A percentile compares a stretch with the other conserved stretches of the same genome.
These are phyloP conservation scores for Calycina marina DNA, from an alignment of 2,329 filamentous ascomycete species.

Conservation along the genomic window DNA sequence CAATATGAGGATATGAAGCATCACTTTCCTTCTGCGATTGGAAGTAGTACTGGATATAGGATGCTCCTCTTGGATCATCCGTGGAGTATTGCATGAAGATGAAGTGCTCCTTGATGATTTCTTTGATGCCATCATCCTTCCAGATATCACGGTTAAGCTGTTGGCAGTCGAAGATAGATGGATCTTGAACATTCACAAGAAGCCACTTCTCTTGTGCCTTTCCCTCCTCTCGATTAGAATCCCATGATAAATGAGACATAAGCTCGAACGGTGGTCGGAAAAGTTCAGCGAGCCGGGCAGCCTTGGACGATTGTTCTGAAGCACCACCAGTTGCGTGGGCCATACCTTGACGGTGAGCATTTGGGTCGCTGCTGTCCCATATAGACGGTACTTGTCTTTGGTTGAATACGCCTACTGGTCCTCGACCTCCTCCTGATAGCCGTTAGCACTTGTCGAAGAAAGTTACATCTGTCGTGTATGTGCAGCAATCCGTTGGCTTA, in stretches of 20 bases:
- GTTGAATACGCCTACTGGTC: constrained; percentile 60
- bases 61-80: constrained; percentile 59
- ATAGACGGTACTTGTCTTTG: constrained; percentile 37
- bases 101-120: constrained; percentile 82
- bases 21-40: constrained; percentile 54
- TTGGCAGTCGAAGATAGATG: constrained; percentile 88
- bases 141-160: constrained; percentile 87
- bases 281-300: constrained; percentile 71
- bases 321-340: constrained; percentile 48
- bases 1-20: constrained; percentile 91
- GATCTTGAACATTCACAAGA: constrained; percentile 87
- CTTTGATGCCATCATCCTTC: constrained; percentile 69
- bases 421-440: no score
- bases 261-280: constrained; percentile 87
- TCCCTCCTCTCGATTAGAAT: constrained; percentile 69
- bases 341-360: constrained; percentile 34
- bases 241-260: constrained; percentile 69
- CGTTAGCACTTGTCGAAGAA: no score
- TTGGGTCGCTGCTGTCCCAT: constrained; percentile 29
- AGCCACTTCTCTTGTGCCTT: constrained; percentile 90
- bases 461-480: no score
- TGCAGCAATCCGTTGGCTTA: no score
- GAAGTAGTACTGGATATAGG: constrained; percentile 89
- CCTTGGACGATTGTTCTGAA: constrained; percentile 52
- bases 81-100: constrained; percentile 92